Evolutionary conservation across 106 monocot genomes (phyloP).

Genomic region (Gastrodia elata): DNA sequence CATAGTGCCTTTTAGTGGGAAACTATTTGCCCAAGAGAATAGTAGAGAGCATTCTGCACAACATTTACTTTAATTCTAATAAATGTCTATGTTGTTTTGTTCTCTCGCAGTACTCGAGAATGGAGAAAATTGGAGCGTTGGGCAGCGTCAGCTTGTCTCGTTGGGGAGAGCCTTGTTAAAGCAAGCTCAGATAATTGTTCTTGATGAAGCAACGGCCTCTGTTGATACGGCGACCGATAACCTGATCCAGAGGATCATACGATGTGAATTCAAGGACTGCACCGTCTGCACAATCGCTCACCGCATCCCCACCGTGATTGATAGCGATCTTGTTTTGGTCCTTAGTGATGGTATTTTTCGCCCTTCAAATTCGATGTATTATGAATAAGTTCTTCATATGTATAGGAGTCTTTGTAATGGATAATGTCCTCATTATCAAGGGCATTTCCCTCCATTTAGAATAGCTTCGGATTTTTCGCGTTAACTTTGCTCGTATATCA

Average conservation of each 20-base stretch:
- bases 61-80: background rate
- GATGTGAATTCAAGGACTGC: slow-evolving; percentile 71
- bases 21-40: background rate
- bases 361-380: no score
- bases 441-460: background rate
- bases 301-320: slow-evolving; percentile 94
- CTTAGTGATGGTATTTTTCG: slow-evolving; percentile 72
- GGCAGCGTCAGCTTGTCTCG: slow-evolving; percentile 81
- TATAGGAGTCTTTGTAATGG: no score
- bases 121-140: slow-evolving; percentile 99
- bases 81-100: background rate
- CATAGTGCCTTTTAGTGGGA: no score
- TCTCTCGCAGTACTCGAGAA: slow-evolving; percentile 72
- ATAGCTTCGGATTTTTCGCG: background rate
- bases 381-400: no score
- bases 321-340: slow-evolving; percentile 89
- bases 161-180: slow-evolving; percentile 88
- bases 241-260: slow-evolving; percentile 85
- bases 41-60: background rate
- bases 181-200: slow-evolving; percentile 75
- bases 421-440: no score
- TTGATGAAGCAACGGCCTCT: slow-evolving; percentile 97
- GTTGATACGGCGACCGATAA: slow-evolving; percentile 96
- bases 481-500: slow-evolving; percentile 14
- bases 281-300: slow-evolving; percentile 97